These are phyloP conservation scores for Lonicera japonica DNA, from an alignment of 129 eudicot genomes.

Conservation along the genomic window DNA sequence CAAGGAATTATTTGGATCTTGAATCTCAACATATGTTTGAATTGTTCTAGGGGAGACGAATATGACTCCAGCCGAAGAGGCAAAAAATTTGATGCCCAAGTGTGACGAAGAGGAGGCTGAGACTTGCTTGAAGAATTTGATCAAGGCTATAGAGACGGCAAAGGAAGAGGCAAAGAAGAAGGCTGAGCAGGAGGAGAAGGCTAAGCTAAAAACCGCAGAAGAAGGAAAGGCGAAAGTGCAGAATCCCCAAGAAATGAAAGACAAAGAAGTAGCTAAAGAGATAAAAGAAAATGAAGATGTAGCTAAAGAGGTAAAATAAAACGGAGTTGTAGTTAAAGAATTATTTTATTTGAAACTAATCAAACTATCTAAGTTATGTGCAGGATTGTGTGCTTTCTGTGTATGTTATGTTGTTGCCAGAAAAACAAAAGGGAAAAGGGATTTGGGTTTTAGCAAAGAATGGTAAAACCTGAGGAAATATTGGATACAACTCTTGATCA, in stretches of 20 bases:
- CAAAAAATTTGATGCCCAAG: constrained; percentile 4
- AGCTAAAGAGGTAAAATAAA: neutral
- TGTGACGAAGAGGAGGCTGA: neutral
- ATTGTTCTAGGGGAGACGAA: neutral
- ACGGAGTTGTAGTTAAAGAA: neutral
- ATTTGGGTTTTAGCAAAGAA: too few relatives aligned
- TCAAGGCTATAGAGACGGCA: constrained; percentile 1
- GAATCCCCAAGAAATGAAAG: neutral
- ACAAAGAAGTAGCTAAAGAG: neutral
- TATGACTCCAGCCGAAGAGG: constrained; percentile 4
- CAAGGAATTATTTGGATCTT: constrained; percentile 1
- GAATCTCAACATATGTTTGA: neutral
- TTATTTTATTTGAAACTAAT: too few relatives aligned
- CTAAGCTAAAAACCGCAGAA: neutral
- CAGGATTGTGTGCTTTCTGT: too few relatives aligned
- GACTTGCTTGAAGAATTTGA: constrained; percentile 6
- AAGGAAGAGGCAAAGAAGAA: neutral
- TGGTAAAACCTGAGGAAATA: too few relatives aligned
- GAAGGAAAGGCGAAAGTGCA: neutral
- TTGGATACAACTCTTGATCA: too few relatives aligned
- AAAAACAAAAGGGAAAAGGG: too few relatives aligned
- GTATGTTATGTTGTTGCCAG: too few relatives aligned
- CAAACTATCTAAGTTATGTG: too few relatives aligned
- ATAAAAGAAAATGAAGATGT: neutral
- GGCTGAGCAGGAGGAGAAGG: neutral